Conservation (phyloP, 208 protist genomes). For the Wallacemonas sp. region DNA sequence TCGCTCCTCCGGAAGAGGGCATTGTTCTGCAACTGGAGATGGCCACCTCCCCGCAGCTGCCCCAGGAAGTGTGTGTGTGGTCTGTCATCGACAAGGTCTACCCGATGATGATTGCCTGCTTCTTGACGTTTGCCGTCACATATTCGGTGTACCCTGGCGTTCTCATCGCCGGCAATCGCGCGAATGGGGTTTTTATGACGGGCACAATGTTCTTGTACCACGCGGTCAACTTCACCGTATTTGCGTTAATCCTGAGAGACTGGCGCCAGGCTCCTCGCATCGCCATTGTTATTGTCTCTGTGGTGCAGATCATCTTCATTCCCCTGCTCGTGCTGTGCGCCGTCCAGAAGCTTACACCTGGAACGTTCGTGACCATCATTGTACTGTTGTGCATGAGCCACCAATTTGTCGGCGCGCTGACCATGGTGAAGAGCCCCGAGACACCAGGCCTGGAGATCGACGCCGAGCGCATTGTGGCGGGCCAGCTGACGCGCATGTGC, state of each 20-base stretch:
- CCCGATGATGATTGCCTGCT: slow-evolving; percentile 75
- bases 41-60: slow-evolving; percentile 59
- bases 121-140: slow-evolving; percentile 66
- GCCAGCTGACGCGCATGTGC: slow-evolving; percentile 51
- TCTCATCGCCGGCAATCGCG: slow-evolving; percentile 50
- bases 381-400: slow-evolving; percentile 60
- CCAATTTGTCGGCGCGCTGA: slow-evolving; percentile 72
- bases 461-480: slow-evolving; percentile 63
- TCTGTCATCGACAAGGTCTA: slow-evolving; percentile 69
- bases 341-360: slow-evolving; percentile 42
- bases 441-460: slow-evolving; percentile 43
- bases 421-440: slow-evolving; percentile 74
- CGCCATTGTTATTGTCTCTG: slow-evolving; percentile 35
- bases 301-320: slow-evolving; percentile 56
- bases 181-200: slow-evolving; percentile 67
- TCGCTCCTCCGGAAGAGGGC: slow-evolving; percentile 3
- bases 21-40: neutral
- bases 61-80: slow-evolving; percentile 60
- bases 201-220: slow-evolving; percentile 75
- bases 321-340: slow-evolving; percentile 78
- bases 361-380: slow-evolving; percentile 50
- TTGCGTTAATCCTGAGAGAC: slow-evolving; percentile 44
- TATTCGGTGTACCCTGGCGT: slow-evolving; percentile 83
- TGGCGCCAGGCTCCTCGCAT: slow-evolving; percentile 40
- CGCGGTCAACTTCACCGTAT: slow-evolving; percentile 55